These are phyloP conservation scores for Phaeolepiota aurea DNA, from an alignment of 768 basidiomycete genomes.

Conservation along the genomic window DNA sequence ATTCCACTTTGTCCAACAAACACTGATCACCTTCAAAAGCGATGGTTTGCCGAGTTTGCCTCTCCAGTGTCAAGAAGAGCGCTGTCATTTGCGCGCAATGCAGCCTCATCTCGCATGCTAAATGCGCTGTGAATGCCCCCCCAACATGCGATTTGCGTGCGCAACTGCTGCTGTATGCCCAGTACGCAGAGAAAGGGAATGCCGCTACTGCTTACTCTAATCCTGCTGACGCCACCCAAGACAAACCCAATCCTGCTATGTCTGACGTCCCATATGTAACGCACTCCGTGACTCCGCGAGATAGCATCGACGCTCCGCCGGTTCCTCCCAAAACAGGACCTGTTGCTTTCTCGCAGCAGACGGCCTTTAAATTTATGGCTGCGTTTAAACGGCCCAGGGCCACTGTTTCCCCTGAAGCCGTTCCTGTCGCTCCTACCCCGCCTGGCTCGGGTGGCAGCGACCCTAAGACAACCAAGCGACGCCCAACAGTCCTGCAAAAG, in stretches of 20 bases:
- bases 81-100: slow-evolving; percentile 87
- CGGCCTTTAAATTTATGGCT: slow-evolving; percentile 56
- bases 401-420: slow-evolving; percentile 40
- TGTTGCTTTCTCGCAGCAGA: slow-evolving; percentile 17
- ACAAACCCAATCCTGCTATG: slow-evolving; percentile 34
- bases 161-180: slow-evolving; percentile 70
- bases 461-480: slow-evolving; percentile 14
- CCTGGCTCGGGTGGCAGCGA: slow-evolving; percentile 19
- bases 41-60: slow-evolving; percentile 81
- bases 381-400: slow-evolving; percentile 59
- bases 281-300: slow-evolving; percentile 28
- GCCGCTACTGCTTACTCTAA: slow-evolving; percentile 44
- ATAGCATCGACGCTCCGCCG: slow-evolving; percentile 36
- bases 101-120: slow-evolving; percentile 80
- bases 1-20: slow-evolving; percentile 3
- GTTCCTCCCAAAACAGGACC: slow-evolving; percentile 22
- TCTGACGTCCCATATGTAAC: slow-evolving; percentile 51
- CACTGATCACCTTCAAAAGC: slow-evolving; percentile 35
- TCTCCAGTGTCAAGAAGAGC: slow-evolving; percentile 70
- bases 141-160: slow-evolving; percentile 78
- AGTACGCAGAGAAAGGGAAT: slow-evolving; percentile 66
- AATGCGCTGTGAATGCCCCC: slow-evolving; percentile 65
- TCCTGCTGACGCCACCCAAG: slow-evolving; percentile 37
- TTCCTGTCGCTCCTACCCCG: slow-evolving; percentile 19
- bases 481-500: slow-evolving; percentile 20